Evolutionary conservation across 2,329 filamentous ascomycete species (phyloP), one percentile per base, ranked within the genome.

Genomic region (Colletotrichum agaves): DNA sequence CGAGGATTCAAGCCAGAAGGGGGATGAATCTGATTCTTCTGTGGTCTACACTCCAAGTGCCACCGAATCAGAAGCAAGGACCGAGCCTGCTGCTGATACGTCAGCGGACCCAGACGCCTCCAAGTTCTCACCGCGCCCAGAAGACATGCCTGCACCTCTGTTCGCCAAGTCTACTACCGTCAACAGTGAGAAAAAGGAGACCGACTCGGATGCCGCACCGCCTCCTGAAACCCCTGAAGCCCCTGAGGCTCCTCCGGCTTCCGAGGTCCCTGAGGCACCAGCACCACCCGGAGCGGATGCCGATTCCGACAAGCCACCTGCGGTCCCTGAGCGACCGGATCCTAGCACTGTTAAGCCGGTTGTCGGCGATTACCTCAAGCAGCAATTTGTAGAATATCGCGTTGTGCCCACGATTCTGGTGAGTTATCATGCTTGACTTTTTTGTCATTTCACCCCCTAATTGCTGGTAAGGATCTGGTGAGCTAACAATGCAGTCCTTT

Each of bases 391-490:
- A 23, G 91, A 98, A 78, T 90, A 98, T 79, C 89, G 90, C 71
- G 96, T 99, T 70, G 94, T 99, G 60, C 96, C 96, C 31, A 97
- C 94, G 2, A 98, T 99, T 74, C 81, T 99, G 77, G 94, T 97
- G 85, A 86, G 91, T 72, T 27, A 27, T 27, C 27, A 7, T 27
- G 5, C 27, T 27, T 27, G 1, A 7, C 5, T 6, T 27, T 2
- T 27, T 27, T 27, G n/a, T 27, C 23, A 7, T 27, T 27, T 8
- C 8, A 7, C n/a, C 7, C 41, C 27, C 11, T 5, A 13, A 11
- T 63, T n/a, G 39, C 8, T 27, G 23, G n/a, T 21, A 52, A 59
- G 37, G 19, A n/a, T 27, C 8, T 37, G 10, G 1, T 4, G 4
- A 44, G 44, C 50, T 63, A 31, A 63, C 31, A 8, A 31, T 5